Conservation (phyloP, 2,329 filamentous ascomycete species). For the Dothidotthia symphoricarpi region DNA sequence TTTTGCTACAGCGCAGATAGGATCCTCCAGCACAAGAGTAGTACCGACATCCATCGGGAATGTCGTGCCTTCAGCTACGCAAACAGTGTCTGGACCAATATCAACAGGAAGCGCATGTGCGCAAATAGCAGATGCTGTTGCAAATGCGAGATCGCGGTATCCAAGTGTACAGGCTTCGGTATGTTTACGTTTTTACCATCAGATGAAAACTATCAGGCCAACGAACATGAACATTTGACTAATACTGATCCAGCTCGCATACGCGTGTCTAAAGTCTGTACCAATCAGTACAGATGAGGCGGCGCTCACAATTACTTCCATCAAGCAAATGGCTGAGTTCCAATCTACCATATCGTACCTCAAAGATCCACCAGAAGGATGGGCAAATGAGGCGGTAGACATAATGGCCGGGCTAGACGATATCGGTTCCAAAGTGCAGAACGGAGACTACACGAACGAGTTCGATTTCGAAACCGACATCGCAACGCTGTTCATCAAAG, state of each 20-base stretch:
- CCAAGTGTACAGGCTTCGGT: slow-evolving; percentile 35
- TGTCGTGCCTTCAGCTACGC: slow-evolving; percentile 29
- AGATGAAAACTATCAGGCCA: not conserved
- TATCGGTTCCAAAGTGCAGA: slow-evolving; percentile 33
- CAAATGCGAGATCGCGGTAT: slow-evolving; percentile 6
- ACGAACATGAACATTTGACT: not conserved
- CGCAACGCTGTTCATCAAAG: slow-evolving; percentile 30
- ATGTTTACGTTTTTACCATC: slow-evolving; percentile 1
- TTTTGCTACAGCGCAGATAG: slow-evolving; percentile 17
- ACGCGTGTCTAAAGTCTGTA: slow-evolving; percentile 40
- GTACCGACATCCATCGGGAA: slow-evolving; percentile 15
- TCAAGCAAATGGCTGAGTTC: slow-evolving; percentile 41
- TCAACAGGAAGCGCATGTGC: slow-evolving; percentile 31
- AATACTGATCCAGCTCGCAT: slow-evolving; percentile 24
- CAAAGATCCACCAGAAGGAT: slow-evolving; percentile 40
- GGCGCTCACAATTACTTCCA: slow-evolving; percentile 25
- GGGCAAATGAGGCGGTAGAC: slow-evolving; percentile 41
- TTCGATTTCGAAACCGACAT: slow-evolving; percentile 45
- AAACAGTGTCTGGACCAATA: slow-evolving; percentile 30
- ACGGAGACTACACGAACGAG: slow-evolving; percentile 40
- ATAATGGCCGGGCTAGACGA: slow-evolving; percentile 39
- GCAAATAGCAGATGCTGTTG: slow-evolving; percentile 22
- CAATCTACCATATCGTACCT: slow-evolving; percentile 45
- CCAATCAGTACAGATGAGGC: slow-evolving; percentile 32
- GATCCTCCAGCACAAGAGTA: slow-evolving; percentile 2